Evolutionary conservation across 2,329 filamentous ascomycete species (phyloP).

Genomic region (Ophiostoma novo-ulmi): DNA sequence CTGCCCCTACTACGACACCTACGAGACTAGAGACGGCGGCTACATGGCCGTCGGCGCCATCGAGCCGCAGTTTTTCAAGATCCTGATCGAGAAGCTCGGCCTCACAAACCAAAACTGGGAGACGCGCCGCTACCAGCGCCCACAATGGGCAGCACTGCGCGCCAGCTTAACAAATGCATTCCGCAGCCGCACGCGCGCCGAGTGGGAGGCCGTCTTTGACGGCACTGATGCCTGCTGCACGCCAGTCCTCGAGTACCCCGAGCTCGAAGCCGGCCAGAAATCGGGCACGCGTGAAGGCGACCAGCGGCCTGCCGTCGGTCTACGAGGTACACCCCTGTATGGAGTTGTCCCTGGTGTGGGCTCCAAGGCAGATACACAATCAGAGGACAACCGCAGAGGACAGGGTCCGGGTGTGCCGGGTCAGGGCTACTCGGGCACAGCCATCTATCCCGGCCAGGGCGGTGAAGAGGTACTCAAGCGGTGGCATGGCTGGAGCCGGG

Average conservation of each 20-base stretch:
- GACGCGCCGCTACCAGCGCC: slow-evolving; percentile 51
- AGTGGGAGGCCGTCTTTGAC: slow-evolving; percentile 86
- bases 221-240: slow-evolving; percentile 88
- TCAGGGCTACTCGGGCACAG: slow-evolving; percentile 58
- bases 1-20: slow-evolving; percentile 83
- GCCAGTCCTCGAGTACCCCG: slow-evolving; percentile 72
- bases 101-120: slow-evolving; percentile 48
- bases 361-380: slow-evolving; percentile 51
- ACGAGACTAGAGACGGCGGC: slow-evolving; percentile 71
- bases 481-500: slow-evolving; percentile 76
- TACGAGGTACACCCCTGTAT: slow-evolving; percentile 64
- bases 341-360: slow-evolving; percentile 43
- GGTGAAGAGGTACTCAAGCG: slow-evolving; percentile 62
- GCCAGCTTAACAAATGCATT: slow-evolving; percentile 59
- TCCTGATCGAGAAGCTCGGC: slow-evolving; percentile 61
- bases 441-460: slow-evolving; percentile 62
- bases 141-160: slow-evolving; percentile 63
- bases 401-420: slow-evolving; percentile 63
- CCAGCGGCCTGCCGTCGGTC: slow-evolving; percentile 63
- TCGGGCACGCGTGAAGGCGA: slow-evolving; percentile 51
- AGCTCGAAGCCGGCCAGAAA: slow-evolving; percentile 55
- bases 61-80: slow-evolving; percentile 77
- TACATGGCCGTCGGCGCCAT: slow-evolving; percentile 87
- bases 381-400: slow-evolving; percentile 39
- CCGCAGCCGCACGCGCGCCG: slow-evolving; percentile 59